Evolutionary conservation across 2,329 filamentous ascomycete species (phyloP), one percentile per base, ranked within the genome.

Genomic region (Fusarium neocosmosporiellum): DNA sequence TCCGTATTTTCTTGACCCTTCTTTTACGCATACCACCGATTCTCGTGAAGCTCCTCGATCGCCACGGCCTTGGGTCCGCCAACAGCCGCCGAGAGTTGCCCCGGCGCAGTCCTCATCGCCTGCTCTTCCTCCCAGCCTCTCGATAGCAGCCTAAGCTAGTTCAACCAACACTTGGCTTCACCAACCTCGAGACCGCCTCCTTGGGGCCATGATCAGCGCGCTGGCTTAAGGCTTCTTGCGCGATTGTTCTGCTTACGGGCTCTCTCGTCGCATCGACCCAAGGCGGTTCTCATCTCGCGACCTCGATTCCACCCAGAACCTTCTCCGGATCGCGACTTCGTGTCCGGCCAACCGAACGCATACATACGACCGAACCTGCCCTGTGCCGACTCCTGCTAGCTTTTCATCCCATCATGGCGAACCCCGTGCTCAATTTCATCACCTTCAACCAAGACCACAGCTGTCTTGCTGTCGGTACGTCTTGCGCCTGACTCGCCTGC

Each of bases 361-460:
- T 37, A 29, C 54, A 36, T 27, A 7, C 37, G 16, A 63, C 31
- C 34, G 57, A 61, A 59, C 27, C 18, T 36, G 22, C 33, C 33
- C 46, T 46, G 60, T 63, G 31, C 37, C 33, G 18, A 50, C 20
- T 57, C 34, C 22, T 16, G 11, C 43, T 22, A 50, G 31, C 41
- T 27, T 66, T 41, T 31, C 16, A 46, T 33, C 22, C 39, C 79
- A 85, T 76, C 69, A 94, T 94, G 91, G 85, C 91, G 72, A 88
- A 80, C 73, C 91, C 92, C 81, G 86, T 91, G 57, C 94, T 98
- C 86, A 99, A 99, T 84, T 99, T 97, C 85, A 94, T 99, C 78
- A 98, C 96, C 46, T 99, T 98, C 85, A 99, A 99, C 84, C 96
- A 99, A 87, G 96, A 99, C 87, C 95, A 98, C 86, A 97, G 94